Evolutionary conservation across 371 early-diverging fungal species (phyloP).

Genomic region (Syncephalastrum contaminatum): DNA sequence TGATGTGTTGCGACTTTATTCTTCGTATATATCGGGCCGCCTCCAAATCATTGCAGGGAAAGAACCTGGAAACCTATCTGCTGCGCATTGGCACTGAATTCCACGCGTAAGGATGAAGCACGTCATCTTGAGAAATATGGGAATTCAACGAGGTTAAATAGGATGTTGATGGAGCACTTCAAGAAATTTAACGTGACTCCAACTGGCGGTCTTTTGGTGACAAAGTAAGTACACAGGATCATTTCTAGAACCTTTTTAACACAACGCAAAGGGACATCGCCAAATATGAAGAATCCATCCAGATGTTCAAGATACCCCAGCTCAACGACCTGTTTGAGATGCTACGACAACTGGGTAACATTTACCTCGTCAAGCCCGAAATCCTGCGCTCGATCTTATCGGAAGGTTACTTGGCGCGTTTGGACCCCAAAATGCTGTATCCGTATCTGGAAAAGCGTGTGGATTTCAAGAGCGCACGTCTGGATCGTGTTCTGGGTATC

Average conservation of each 20-base stretch:
- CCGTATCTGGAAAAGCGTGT: conserved; percentile 86
- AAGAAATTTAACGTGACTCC: conserved; percentile 84
- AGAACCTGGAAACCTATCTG: conserved; percentile 77
- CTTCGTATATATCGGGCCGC: conserved; percentile 60
- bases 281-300: conserved; percentile 86
- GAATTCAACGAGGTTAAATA: conserved; percentile 19
- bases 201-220: conserved; percentile 83
- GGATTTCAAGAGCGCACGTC: conserved; percentile 77
- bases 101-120: conserved; percentile 60
- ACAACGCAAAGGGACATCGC: conserved; percentile 77
- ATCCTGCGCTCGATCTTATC: conserved; percentile 81
- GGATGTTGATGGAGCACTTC: conserved; percentile 88
- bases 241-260: background rate
- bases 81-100: conserved; percentile 78
- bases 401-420: conserved; percentile 77
- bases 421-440: conserved; percentile 74
- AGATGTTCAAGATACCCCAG: conserved; percentile 69
- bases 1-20: conserved; percentile 68
- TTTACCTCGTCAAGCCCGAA: conserved; percentile 90
- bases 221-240: conserved; percentile 61
- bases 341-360: conserved; percentile 89
- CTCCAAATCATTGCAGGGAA: conserved; percentile 66
- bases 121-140: conserved; percentile 3
- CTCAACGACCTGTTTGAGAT: conserved; percentile 87
- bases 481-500: conserved; percentile 60